A percentile compares a stretch with the other conserved stretches of the same genome.
phyloP scores from a whole-genome alignment of 805 yeast species.

The Schizosaccharomyces octosporus region DNA sequence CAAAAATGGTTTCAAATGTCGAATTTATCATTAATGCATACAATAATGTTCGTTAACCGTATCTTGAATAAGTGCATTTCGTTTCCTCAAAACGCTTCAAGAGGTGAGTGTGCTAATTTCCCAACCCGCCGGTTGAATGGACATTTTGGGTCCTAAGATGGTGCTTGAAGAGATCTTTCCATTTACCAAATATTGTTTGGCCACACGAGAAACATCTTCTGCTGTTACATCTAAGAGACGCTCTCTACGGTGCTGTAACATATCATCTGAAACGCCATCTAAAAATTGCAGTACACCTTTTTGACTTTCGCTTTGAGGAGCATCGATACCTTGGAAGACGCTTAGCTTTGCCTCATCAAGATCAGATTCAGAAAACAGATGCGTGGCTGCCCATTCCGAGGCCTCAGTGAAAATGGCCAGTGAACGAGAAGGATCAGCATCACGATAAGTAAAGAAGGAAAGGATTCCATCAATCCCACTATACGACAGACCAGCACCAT shows the following conservation, averaged over 20 bases:
- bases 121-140: constrained; percentile 3
- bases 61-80: too few relatives aligned
- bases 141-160: neutral
- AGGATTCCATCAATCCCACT: constrained; percentile 61
- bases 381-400: constrained; percentile 23
- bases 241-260: constrained; percentile 61
- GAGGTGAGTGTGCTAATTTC: neutral
- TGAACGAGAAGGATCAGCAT: constrained; percentile 63
- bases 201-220: constrained; percentile 35
- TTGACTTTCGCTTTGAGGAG: constrained; percentile 57
- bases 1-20: too few relatives aligned
- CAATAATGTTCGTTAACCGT: too few relatives aligned
- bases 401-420: constrained; percentile 31
- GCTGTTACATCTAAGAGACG: constrained; percentile 40
- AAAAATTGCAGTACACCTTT: constrained; percentile 50
- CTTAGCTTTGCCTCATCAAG: constrained; percentile 75
- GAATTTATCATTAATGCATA: too few relatives aligned
- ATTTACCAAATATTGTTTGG: constrained; percentile 34
- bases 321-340: constrained; percentile 74
- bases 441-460: constrained; percentile 74
- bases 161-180: neutral
- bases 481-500: constrained; percentile 82
- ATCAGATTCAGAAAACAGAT: constrained; percentile 36
- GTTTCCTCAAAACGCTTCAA: too few relatives aligned
- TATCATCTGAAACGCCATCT: constrained; percentile 48